phyloP scores from a whole-genome alignment of 78 protist genomes.

The Dictyostelium purpureum region DNA sequence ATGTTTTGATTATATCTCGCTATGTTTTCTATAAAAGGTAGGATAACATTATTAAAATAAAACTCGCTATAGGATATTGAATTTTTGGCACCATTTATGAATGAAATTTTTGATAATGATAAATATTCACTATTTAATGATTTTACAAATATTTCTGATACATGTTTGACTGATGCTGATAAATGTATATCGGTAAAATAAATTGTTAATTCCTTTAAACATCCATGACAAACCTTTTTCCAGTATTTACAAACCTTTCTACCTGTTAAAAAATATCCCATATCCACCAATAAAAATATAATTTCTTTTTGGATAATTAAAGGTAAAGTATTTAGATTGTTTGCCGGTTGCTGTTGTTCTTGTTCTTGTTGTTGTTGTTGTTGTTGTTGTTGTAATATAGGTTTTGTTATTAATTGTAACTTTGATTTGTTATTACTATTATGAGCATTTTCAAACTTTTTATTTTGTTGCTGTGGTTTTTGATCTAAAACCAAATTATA shows the following conservation, averaged over 20 bases:
- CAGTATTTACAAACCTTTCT: constrained; percentile 21
- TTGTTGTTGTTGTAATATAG: background rate
- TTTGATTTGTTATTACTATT: background rate
- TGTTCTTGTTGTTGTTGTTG: background rate
- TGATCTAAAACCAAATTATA: background rate
- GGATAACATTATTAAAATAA: constrained; percentile 16
- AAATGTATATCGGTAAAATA: constrained; percentile 25
- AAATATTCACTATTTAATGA: background rate
- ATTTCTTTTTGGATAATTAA: constrained; percentile 44
- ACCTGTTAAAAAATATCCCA: background rate
- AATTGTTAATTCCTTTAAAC: background rate
- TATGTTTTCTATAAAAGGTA: constrained; percentile 11
- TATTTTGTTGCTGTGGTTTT: background rate
- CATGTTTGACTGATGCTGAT: constrained; percentile 5
- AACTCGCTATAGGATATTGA: background rate
- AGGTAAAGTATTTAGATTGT: background rate
- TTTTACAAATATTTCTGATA: constrained; percentile 22
- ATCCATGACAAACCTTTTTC: constrained; percentile 14
- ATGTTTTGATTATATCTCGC: background rate
- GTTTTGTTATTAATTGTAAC: background rate
- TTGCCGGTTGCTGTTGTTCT: background rate
- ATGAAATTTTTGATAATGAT: constrained; percentile 4
- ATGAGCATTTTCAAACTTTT: background rate
- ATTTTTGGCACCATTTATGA: constrained; percentile 3
- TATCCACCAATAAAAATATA: constrained; percentile 9